These are phyloP conservation scores for Ochetophila trinervis DNA, from an alignment of 306 rosid species.

Conservation along the genomic window DNA sequence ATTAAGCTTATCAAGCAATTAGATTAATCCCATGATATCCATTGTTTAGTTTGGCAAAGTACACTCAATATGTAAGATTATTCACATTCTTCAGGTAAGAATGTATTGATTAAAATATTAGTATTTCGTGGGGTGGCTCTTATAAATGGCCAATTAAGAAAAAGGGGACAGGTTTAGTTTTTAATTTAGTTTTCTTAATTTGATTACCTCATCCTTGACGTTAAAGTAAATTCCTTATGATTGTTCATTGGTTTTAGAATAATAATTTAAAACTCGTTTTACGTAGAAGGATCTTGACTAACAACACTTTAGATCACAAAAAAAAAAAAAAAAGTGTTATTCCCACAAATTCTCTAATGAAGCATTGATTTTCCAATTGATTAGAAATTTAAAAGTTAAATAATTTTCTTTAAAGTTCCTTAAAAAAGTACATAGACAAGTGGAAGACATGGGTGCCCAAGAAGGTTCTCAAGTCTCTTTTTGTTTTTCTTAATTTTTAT, in stretches of 20 bases:
- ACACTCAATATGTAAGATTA: no score
- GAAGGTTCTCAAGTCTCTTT: constrained; percentile 19
- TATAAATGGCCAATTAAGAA: no score
- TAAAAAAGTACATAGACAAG: constrained; percentile 14
- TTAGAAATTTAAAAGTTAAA: constrained; percentile 2
- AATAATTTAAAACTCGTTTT: neutral
- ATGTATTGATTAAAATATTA: no score
- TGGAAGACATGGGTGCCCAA: constrained; percentile 34
- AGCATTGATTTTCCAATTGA: constrained; percentile 20
- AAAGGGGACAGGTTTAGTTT: no score
- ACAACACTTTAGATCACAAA: neutral
- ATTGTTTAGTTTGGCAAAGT: no score
- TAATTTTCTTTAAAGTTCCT: neutral
- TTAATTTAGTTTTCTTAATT: neutral
- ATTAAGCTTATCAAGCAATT: no score
- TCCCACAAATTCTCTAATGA: constrained; percentile 31
- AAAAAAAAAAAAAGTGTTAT: constrained; percentile 22
- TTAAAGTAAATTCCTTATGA: neutral
- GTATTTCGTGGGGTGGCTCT: no score
- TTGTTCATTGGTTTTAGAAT: no score
- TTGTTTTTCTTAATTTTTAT: no score
- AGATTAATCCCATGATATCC: no score
- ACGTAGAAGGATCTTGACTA: constrained; percentile 2
- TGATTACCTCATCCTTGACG: constrained; percentile 8
- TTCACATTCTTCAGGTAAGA: no score